Base-by-base conservation (phyloP, 208 protist species). In the Leptomonas pyrrhocoris region DNA sequence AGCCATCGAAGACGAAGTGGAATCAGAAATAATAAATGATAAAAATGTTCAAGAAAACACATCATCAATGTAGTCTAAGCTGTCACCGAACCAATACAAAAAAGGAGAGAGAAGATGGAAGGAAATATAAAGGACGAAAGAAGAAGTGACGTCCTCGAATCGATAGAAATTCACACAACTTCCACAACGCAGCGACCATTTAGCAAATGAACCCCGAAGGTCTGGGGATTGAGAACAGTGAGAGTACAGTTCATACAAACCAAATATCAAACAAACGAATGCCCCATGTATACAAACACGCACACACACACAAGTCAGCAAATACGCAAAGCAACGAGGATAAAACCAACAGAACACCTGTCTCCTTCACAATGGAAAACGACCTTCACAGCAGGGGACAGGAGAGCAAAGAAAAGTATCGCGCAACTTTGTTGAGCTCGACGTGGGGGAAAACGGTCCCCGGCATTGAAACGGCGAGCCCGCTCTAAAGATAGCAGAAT, bases 71-170 rank as follows among this genome's bases (percentile, higher is more conserved):
- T 40, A 28, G 4, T 73, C 31, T 65, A 66, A 67, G 30, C 16
- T 9, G 43, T 25, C 8, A 58, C 25, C 21, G 16, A 28, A 53
- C 48, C 9, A 11, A n/a, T 13, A 27, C 53, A 2, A 31, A n/a
- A 38, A 64, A 34, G 28, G 34, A 63, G 57, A 43, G 23, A 45
- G 21, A 64, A 67, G 53, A 46, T 62, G 43, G 27, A 51, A 55
- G 38, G 30, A 58, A 79, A 69, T 62, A 45, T 46, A 73, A 54
- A 75, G 63, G 15, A 54, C 30, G 34, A 45, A 25, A 38, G 63
- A 25, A 53, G 38, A 49, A 8, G 18, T 13, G 6, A n/a, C 19
- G 31, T 34, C 21, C 40, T 6, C 8, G 19, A 57, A 27, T 34
- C n/a, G 28, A 74, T 34, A 21, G 36, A 40, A 43, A 31, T 9